Conservation (phyloP, 306 rosid species). For the Adenanthera pavonina region DNA sequence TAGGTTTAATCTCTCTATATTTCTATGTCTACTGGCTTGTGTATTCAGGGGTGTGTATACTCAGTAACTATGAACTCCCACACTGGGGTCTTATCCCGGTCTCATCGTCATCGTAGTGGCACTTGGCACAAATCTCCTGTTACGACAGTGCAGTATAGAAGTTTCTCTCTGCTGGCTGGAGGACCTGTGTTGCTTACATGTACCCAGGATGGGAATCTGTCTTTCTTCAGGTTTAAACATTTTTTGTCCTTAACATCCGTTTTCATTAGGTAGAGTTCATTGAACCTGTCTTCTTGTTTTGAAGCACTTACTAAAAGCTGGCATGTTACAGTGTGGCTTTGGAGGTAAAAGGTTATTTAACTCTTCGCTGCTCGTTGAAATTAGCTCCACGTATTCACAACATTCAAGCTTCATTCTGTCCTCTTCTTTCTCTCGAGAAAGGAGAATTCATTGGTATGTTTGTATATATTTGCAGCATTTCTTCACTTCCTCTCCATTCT, state of each 20-base stretch:
- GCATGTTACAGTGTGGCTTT: conserved; percentile 69
- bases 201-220: conserved; percentile 86
- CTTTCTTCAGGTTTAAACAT: conserved; percentile 86
- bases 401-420: conserved; percentile 91
- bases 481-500: neutral
- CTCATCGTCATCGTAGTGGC: conserved; percentile 79
- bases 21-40: conserved; percentile 44
- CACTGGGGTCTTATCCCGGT: conserved; percentile 84
- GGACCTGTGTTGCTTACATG: conserved; percentile 94
- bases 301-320: conserved; percentile 39
- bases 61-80: conserved; percentile 87
- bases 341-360: conserved; percentile 92
- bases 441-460: conserved; percentile 87
- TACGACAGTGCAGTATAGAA: conserved; percentile 84
- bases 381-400: conserved; percentile 84
- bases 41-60: conserved; percentile 81
- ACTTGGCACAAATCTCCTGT: conserved; percentile 78
- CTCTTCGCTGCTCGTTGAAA: conserved; percentile 94
- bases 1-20: conserved; percentile 19
- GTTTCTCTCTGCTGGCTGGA: conserved; percentile 89
- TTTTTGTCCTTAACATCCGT: conserved; percentile 27
- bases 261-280: conserved; percentile 33
- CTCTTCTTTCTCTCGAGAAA: conserved; percentile 94
- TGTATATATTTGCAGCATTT: neutral
- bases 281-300: conserved; percentile 26